A percentile compares a stretch with the other conserved stretches of the same genome.
Conservation (phyloP, 768 basidiomycete genomes). For the Coprinellus micaceus region DNA sequence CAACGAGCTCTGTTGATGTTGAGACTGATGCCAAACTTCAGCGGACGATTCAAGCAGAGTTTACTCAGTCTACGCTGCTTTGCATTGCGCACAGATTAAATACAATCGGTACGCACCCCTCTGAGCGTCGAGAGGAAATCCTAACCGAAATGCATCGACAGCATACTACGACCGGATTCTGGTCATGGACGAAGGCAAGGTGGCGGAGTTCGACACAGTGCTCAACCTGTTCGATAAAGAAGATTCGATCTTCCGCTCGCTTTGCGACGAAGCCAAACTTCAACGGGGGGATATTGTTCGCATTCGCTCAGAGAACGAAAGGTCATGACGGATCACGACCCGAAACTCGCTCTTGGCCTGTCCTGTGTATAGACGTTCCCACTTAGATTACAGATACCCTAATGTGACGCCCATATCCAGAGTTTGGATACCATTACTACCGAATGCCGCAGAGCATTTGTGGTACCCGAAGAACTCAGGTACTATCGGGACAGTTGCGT, state of each 20-base stretch:
- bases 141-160: constrained; percentile 16
- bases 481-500: too few species aligned
- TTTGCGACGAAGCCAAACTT: constrained; percentile 65
- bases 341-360: too few species aligned
- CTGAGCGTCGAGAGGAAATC: not conserved
- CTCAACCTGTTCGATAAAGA: constrained; percentile 57
- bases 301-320: constrained; percentile 36
- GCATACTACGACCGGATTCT: constrained; percentile 67
- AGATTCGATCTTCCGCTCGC: constrained; percentile 64
- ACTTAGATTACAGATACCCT: too few species aligned
- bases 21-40: constrained; percentile 63
- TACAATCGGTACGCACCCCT: constrained; percentile 40
- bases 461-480: too few species aligned
- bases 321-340: not conserved
- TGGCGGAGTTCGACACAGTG: constrained; percentile 75
- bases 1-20: constrained; percentile 58
- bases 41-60: constrained; percentile 61
- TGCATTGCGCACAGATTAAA: constrained; percentile 52
- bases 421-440: too few species aligned
- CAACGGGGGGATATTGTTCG: constrained; percentile 52
- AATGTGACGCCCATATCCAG: too few species aligned
- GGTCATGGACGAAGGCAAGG: constrained; percentile 66
- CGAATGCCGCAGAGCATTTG: too few species aligned
- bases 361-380: too few species aligned
- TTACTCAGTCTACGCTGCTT: constrained; percentile 45